Base-by-base conservation (phyloP, 129 eudicot species). In the Smallanthus sonchifolius region DNA sequence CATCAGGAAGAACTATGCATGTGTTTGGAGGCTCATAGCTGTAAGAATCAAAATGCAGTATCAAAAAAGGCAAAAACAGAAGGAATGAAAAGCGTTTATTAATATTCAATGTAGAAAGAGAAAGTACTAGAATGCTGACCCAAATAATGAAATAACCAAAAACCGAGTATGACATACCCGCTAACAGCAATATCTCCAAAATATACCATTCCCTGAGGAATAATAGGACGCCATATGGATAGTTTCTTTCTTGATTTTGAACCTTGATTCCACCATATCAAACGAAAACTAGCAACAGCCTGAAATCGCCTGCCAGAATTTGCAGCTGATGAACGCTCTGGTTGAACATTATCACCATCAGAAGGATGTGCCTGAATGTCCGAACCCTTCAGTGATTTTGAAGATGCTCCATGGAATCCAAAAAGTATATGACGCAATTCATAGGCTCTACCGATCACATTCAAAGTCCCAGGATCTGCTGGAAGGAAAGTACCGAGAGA, bases 251-350 rank as follows among this genome's bases (percentile, higher is more conserved):
- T 88, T 44, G 92, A 85, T 55, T 87, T 85, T 49, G 96, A 88
- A 77, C 94, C 89, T 81, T 91, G 96, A 85, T 91, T 95, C 96
- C 97, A 88, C 99, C 99, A 95, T 55, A 95, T 81, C 75, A 91
- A 75, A 65, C 75, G 83, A 56, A 95, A 95, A 74, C 96, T 88
- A 74, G 96, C 97, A 76, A 91, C 95, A 19, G 94, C 86, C 74
- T 88, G 96, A 75, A 85, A 82, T 76, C 90, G 87, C 74, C 91
- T 79, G 3, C 76, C 87, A 51, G 96, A 88, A 75, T 75, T 82
- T 67, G 82, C 83, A 60, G 83, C 70, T 67, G 88, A 86, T 42
- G 91, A 65, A 69, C 84, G 71, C 39, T 87, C 96, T 39, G 86
- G 79, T 74, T 71, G 88, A 40, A 55, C 36, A 70, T 38, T 71